These are phyloP conservation scores for Syzygium jambos DNA, from an alignment of 345 rosid genomes.

Conservation along the genomic window DNA sequence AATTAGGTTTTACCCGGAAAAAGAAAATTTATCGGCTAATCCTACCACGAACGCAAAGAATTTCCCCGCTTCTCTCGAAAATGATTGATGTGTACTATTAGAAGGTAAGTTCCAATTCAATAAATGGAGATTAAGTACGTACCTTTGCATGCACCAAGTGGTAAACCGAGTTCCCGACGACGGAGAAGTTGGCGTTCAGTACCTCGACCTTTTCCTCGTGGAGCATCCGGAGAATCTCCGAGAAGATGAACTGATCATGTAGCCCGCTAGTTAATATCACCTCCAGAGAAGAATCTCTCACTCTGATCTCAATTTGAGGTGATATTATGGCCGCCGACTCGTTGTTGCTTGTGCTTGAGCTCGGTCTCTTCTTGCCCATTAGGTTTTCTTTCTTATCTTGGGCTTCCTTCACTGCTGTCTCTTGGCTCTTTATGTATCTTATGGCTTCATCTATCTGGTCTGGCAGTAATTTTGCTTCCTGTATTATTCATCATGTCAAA, in stretches of 20 bases:
- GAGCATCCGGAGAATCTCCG: slow-evolving; percentile 28
- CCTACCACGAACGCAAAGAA: neutral
- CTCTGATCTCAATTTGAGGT: slow-evolving; percentile 23
- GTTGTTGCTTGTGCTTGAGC: neutral
- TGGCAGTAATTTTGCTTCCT: slow-evolving; percentile 29
- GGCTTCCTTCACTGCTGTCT: slow-evolving; percentile 16
- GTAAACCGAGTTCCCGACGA: slow-evolving; percentile 10
- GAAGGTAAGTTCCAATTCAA: neutral
- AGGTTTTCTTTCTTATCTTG: slow-evolving; percentile 23
- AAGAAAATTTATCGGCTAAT: neutral
- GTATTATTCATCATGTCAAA: neutral
- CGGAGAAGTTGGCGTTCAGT: slow-evolving; percentile 21
- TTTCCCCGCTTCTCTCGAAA: neutral
- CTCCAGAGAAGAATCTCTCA: slow-evolving; percentile 20
- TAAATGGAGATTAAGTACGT: neutral
- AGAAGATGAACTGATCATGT: slow-evolving; percentile 19
- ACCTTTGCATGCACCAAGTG: slow-evolving; percentile 38
- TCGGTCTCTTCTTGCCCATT: slow-evolving; percentile 13
- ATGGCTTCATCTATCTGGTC: slow-evolving; percentile 41
- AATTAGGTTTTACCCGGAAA: neutral
- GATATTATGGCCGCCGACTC: neutral
- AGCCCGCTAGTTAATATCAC: slow-evolving; percentile 15
- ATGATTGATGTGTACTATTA: neutral
- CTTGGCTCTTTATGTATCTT: slow-evolving; percentile 24
- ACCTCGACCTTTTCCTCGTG: slow-evolving; percentile 26